Evolutionary conservation across 331 rosid genomes (phyloP), one percentile per base, ranked within the genome.

Genomic region (Spiraea crenata): DNA sequence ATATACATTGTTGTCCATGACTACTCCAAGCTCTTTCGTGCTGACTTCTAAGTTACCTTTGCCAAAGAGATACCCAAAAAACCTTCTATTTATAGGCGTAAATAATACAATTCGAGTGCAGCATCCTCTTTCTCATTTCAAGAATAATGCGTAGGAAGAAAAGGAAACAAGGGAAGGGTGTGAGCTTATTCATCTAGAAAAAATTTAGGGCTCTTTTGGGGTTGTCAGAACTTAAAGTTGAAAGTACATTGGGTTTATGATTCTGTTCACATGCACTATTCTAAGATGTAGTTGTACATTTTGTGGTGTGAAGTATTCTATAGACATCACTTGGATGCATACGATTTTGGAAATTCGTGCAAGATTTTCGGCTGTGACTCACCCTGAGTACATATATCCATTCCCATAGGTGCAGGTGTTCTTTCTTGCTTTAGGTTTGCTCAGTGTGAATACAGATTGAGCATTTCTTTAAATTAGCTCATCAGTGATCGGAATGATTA

Each of bases 161-260:
- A 25, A 25, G 31, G 31, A 25, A 25, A 25, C 31, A 25, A 25
- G 31, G 31, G 31, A 25, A 25, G 31, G 31, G 31, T 25, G 31
- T 69, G 59, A 46, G 70, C 69, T 69, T 68, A 35, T 47, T 65
- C 42, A 63, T 63, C 72, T 72, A 76, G 49, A 68, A 38, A 47
- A 73, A 50, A 57, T 80, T 72, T 60, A 41, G 41, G 17, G 63
- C 50, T 70, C 51, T 63, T 16, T 73, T 75, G 67, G 54, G 51
- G 46, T 59, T 54, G 57, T 68, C 15, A 67, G 73, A 74, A 70
- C 70, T 64, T 64, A 57, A 69, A 54, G 59, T 72, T 73, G 39
- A 74, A 78, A 45, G 73, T 25, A 20, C 48, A 75, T 50, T 73
- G 71, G 52, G 64, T 59, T 16, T 77, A 11, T 48, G 63, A 57